Percentiles rank a stretch among this genome's conserved stretches.
phyloP scores from a whole-genome alignment of 257 asterid species.

The Petunia secreta region DNA sequence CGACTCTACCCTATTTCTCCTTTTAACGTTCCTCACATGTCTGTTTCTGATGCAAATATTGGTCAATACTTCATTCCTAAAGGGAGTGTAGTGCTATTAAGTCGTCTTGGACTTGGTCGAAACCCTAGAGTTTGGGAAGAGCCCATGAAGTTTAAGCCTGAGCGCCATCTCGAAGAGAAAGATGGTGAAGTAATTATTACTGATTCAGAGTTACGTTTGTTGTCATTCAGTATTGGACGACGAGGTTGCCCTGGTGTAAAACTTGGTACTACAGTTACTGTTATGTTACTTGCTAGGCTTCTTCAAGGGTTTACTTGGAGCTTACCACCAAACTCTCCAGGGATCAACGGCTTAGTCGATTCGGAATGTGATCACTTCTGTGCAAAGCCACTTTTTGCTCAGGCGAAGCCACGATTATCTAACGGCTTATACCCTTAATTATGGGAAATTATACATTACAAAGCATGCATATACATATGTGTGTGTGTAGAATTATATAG shows the following conservation, averaged over 20 bases:
- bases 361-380: not conserved
- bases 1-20: slow-evolving; percentile 37
- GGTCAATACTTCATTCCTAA: slow-evolving; percentile 42
- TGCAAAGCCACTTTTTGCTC: not conserved
- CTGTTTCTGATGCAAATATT: slow-evolving; percentile 30
- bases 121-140: slow-evolving; percentile 38
- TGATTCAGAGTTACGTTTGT: not conserved
- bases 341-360: not conserved
- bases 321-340: not conserved
- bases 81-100: slow-evolving; percentile 37
- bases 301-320: no score
- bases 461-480: not conserved
- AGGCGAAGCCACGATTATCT: not conserved
- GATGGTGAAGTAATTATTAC: not conserved
- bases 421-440: not conserved
- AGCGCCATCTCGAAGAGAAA: slow-evolving; percentile 24
- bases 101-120: slow-evolving; percentile 30
- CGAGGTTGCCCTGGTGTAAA: not conserved
- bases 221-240: not conserved
- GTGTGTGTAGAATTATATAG: not conserved
- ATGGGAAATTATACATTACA: not conserved
- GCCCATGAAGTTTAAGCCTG: slow-evolving; percentile 29
- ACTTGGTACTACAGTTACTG: no score
- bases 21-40: slow-evolving; percentile 38
- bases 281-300: no score